Base-by-base conservation (phyloP, 2,329 filamentous ascomycete genomes). In the Colletotrichum salicis region DNA sequence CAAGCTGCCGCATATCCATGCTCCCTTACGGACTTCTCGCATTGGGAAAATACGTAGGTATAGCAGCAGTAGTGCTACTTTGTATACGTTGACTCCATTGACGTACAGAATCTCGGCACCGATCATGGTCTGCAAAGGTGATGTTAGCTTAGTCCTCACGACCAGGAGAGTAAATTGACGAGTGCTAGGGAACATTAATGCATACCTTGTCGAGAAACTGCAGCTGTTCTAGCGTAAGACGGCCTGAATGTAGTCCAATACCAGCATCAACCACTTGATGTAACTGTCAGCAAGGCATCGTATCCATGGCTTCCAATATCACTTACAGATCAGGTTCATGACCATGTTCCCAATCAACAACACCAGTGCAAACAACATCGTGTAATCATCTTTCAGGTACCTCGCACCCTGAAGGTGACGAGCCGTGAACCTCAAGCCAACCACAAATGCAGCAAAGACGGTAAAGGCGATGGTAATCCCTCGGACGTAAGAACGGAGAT, bases 1-100 rank as follows among this genome's bases (percentile, higher is more conserved):
- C 7, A 72, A 4, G 8, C 70, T 64, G 12, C 70, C 70, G 5
- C 70, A 72, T 13, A 72, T 72, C 55, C 60, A 60, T 5, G 70
- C 70, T 2, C 70, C 70, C 19, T 51, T 72, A 10, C 78, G 77
- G 19, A 83, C 80, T 1, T 56, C 70, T 3, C 58, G 73, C 0
- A 76, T 76, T 0, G 82, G 81, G 45, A 85, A 85, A 61, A 86
- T 82, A 33, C 80, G 78, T 5, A 84, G 76, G 64, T 85, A 86
- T 70, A 86, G 83, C 55, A 82, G 78, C 4, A 85, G 73, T 11
- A 86, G 74, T 1, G 83, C 82, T 6, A 84, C 73, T 72, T 85
- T 85, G 66, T 72, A 72, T 4, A 72, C 55, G 22, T 72, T 72
- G 54, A 72, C 70, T 48, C 70, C 70, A 29, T 72, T 72, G 65